Base-by-base conservation (phyloP, 805 yeast species). In the Saturnispora zaruensis region DNA sequence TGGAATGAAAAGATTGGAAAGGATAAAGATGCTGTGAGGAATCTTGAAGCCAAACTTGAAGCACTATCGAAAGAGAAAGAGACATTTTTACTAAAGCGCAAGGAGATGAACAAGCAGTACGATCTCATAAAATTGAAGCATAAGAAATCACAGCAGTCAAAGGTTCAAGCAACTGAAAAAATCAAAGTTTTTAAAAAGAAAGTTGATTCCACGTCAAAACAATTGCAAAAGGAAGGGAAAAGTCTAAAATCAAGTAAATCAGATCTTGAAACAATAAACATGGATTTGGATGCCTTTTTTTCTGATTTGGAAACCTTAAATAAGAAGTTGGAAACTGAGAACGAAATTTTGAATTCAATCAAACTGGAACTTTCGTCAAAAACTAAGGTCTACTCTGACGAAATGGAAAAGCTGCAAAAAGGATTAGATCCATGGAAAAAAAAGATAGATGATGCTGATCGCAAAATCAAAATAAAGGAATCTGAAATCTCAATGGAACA, bases 401-500 rank as follows among this genome's bases (percentile, higher is more conserved):
- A 85, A 58, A 84, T 90, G 46, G 84, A 79, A 55, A 57, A 60
- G 13, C 66, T 81, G 37, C 90, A 87, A 61, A 73, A 71, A 6
- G 73, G 82, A 52, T 67, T 88, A 6, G 90, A 86, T 56, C 99
- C 98, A 0, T 88, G 95, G 90, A 79, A 79, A 52, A 82, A 76
- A 25, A 75, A 79, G 54, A 67, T 89, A 28, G 81, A 77, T 52
- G 74, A 76, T 14, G 81, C 82, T 51, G 79, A 79, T 49, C 76
- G 84, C 13, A 79, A 80, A 43, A 75, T 84, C 6, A 76, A 81
- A 46, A 74, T 87, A n/a, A 77, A 81, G 3, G 72, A 77, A 46
- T 77, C 87, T 6, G 79, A 82, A 52, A 72, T 87, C n/a, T 77
- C 78, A 23, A 73, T 87, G 63, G 59, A 84, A 7, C 60, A 67